Evolutionary conservation across 345 rosid genomes (phyloP).

Genomic region (Salix viminalis): DNA sequence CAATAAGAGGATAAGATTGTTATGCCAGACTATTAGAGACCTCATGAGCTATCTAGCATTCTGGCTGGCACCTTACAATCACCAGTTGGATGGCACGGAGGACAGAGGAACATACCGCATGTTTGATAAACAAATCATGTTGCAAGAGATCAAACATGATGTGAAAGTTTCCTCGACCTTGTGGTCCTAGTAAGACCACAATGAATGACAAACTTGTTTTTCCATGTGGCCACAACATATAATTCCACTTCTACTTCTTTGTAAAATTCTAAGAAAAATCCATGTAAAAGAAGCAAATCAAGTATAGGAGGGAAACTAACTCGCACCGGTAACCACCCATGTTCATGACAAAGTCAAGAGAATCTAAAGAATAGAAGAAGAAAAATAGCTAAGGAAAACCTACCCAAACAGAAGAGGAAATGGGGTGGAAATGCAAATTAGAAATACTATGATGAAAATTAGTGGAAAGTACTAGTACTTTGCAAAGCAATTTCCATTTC

Average conservation of each 20-base stretch:
- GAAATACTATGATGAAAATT: neutral
- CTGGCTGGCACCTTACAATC: neutral
- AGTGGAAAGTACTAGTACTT: neutral
- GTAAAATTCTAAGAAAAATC: neutral
- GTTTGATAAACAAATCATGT: neutral
- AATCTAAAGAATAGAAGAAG: neutral
- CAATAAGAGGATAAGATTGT: neutral
- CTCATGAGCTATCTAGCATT: neutral
- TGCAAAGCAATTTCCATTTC: slow-evolving; percentile 18
- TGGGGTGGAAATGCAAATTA: neutral
- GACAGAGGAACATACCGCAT: neutral
- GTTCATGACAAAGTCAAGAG: neutral
- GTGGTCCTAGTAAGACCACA: slow-evolving; percentile 4
- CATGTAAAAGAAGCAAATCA: neutral
- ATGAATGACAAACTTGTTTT: slow-evolving; percentile 2
- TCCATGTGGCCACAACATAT: slow-evolving; percentile 2
- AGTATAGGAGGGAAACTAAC: neutral
- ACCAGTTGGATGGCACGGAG: neutral
- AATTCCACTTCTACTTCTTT: neutral
- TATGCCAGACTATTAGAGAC: neutral
- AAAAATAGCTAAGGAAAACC: neutral
- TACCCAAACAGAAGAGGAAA: neutral
- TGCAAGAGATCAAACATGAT: neutral
- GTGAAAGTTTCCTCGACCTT: slow-evolving; percentile 12
- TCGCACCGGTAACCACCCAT: neutral